These are phyloP conservation scores for Paraphoma chrysanthemicola DNA, from an alignment of 2,329 filamentous ascomycete genomes.

Conservation along the genomic window DNA sequence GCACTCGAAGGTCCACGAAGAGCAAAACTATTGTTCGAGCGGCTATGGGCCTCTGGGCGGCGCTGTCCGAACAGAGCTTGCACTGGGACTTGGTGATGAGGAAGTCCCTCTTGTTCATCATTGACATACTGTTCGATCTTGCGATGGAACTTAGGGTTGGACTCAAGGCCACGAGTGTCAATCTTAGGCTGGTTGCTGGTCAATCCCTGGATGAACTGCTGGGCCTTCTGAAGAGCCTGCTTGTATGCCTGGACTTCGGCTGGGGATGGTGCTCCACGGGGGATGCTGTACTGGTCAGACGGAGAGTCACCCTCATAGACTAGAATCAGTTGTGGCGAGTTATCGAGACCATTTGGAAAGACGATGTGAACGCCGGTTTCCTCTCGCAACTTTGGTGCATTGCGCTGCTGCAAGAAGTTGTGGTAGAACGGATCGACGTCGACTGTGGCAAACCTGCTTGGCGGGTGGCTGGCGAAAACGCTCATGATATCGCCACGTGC, in stretches of 20 bases:
- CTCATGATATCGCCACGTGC: slow-evolving; percentile 77
- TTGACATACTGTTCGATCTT: slow-evolving; percentile 67
- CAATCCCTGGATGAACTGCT: slow-evolving; percentile 61
- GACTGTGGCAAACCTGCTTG: slow-evolving; percentile 71
- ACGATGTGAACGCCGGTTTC: slow-evolving; percentile 77
- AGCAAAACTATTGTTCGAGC: slow-evolving; percentile 64
- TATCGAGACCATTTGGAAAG: slow-evolving; percentile 68
- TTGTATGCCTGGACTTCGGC: slow-evolving; percentile 64
- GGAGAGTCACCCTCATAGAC: slow-evolving; percentile 74
- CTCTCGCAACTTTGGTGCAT: slow-evolving; percentile 68
- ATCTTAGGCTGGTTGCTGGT: slow-evolving; percentile 64
- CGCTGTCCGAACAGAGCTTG: slow-evolving; percentile 60
- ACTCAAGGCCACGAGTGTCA: slow-evolving; percentile 59
- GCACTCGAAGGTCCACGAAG: slow-evolving; percentile 78
- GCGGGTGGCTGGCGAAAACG: slow-evolving; percentile 76
- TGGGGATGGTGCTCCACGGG: slow-evolving; percentile 62
- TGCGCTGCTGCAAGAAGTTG: slow-evolving; percentile 70
- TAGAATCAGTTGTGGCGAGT: slow-evolving; percentile 69
- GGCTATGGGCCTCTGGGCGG: slow-evolving; percentile 58
- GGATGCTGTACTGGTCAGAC: slow-evolving; percentile 60
- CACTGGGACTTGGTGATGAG: slow-evolving; percentile 61
- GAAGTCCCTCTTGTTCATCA: slow-evolving; percentile 60
- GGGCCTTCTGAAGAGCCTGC: slow-evolving; percentile 64
- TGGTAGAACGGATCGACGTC: slow-evolving; percentile 82
- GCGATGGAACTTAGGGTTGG: slow-evolving; percentile 67